phyloP scores from a whole-genome alignment of 176 grass and related monocot genomes.

The Rhipidocladum racemiflorum region DNA sequence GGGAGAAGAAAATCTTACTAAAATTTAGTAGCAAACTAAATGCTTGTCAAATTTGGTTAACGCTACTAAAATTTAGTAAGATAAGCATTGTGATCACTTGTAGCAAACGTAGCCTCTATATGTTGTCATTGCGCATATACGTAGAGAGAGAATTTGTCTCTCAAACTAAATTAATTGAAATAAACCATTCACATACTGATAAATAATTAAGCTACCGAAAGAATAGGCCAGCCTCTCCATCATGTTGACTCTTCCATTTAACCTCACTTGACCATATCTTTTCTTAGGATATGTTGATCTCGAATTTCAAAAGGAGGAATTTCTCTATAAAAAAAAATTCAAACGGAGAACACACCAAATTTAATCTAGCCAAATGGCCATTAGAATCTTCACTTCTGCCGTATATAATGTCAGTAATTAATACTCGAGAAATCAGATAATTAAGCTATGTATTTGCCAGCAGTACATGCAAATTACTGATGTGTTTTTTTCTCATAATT shows the following conservation, averaged over 20 bases:
- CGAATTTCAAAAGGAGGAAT: neutral
- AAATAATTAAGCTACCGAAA: neutral
- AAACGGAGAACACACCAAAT: neutral
- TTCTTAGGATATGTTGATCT: neutral
- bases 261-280: neutral
- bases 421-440: too few species aligned
- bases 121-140: too few species aligned
- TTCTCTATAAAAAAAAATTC: neutral
- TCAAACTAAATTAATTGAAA: neutral
- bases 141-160: neutral
- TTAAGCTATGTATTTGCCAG: too few species aligned
- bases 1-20: too few species aligned
- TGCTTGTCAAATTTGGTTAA: too few species aligned
- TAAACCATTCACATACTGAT: neutral
- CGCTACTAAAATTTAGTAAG: too few species aligned
- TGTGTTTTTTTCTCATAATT: neutral
- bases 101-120: too few species aligned
- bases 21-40: too few species aligned
- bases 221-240: neutral
- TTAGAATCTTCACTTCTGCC: neutral
- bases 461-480: neutral
- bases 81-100: too few species aligned
- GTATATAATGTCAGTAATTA: neutral
- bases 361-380: neutral
- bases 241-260: neutral